phyloP scores from a whole-genome alignment of 108 stramenopile species.

The Craspedostauros australis region DNA sequence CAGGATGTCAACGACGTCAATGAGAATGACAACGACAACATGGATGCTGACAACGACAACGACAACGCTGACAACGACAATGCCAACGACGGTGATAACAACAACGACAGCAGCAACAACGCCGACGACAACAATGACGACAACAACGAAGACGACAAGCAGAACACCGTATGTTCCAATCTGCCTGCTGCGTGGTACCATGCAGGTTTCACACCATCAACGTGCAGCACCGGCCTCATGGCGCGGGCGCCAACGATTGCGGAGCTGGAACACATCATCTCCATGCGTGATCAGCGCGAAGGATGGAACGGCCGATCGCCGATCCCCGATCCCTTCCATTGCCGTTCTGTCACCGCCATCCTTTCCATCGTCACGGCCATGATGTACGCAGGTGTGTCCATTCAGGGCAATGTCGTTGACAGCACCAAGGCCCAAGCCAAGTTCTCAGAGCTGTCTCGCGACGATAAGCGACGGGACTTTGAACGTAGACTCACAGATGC shows the following conservation, averaged over 20 bases:
- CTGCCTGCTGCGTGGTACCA: conserved; percentile 20
- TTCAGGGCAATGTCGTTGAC: conserved; percentile 45
- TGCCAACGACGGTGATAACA: conserved; percentile 15
- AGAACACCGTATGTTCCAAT: background rate
- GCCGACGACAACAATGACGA: conserved; percentile 27
- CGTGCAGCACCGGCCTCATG: conserved; percentile 21
- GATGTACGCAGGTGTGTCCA: conserved; percentile 59
- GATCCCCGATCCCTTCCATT: conserved; percentile 57
- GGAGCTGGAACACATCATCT: conserved; percentile 30
- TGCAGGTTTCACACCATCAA: conserved; percentile 32
- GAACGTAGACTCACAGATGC: conserved; percentile 62
- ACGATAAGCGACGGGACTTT: conserved; percentile 53
- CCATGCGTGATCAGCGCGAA: conserved; percentile 8
- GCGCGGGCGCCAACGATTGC: conserved; percentile 23
- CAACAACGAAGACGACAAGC: conserved; percentile 12
- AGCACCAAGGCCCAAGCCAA: conserved; percentile 29
- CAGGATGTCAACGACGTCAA: background rate
- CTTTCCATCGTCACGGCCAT: conserved; percentile 63
- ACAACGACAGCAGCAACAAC: background rate
- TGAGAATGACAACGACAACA: background rate
- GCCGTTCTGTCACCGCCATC: conserved; percentile 54
- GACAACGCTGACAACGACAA: conserved; percentile 13
- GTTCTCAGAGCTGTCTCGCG: conserved; percentile 41
- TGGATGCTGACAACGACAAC: conserved; percentile 10
- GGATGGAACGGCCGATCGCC: background rate